Conservation (phyloP, 1,139 yeast genomes). For the Taphrina wiesneri region DNA sequence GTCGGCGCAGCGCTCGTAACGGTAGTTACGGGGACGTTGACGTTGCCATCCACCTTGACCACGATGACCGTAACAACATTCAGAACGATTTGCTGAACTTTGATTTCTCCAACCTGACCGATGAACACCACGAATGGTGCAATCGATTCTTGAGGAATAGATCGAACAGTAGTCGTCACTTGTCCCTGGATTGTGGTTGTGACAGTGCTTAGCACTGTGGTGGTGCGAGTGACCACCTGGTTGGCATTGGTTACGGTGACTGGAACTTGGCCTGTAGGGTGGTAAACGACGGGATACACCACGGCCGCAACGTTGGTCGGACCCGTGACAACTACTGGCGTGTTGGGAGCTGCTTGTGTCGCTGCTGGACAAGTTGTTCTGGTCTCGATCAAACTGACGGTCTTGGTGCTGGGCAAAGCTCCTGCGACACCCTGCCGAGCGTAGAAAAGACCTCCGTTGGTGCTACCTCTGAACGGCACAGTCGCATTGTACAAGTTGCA, state of each 20-base stretch:
- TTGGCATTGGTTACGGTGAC: conserved; percentile 14
- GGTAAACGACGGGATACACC: conserved; percentile 11
- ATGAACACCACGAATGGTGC: conserved; percentile 25
- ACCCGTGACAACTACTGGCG: conserved; percentile 8
- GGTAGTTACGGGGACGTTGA: background rate
- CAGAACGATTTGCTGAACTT: conserved; percentile 7
- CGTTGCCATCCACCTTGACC: conserved; percentile 7
- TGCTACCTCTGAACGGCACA: conserved; percentile 31
- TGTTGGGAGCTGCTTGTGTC: background rate
- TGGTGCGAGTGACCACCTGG: conserved; percentile 13
- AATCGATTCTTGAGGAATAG: conserved; percentile 12
- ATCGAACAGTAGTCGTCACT: conserved; percentile 8
- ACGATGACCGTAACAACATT: conserved; percentile 24
- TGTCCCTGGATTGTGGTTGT: conserved; percentile 10
- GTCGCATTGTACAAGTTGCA: conserved; percentile 33
- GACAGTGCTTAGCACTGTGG: conserved; percentile 1
- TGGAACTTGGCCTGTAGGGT: conserved; percentile 8
- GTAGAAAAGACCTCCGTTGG: conserved; percentile 34
- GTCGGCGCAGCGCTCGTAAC: conserved; percentile 22
- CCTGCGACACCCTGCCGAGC: conserved; percentile 24
- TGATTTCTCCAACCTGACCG: conserved; percentile 19
- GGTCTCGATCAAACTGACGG: background rate
- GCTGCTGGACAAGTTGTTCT: conserved; percentile 20
- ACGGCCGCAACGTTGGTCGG: conserved; percentile 17
- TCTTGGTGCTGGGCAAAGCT: conserved; percentile 1